Evolutionary conservation across 129 eudicot genomes (phyloP).

Genomic region (Rutidosis leptorrhynchoides): DNA sequence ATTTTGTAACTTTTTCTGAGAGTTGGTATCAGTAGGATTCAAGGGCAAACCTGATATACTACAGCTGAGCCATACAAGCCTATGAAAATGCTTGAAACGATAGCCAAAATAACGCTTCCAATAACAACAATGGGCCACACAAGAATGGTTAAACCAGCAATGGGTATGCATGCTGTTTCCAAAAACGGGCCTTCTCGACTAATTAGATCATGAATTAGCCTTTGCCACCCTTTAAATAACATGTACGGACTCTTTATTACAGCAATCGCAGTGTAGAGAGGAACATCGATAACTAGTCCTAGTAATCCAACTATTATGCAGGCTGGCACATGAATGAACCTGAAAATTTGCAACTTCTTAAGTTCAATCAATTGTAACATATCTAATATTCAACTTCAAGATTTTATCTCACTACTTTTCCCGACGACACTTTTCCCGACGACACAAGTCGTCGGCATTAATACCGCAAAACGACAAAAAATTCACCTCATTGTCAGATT

Average conservation of each 20-base stretch:
- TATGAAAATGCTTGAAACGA: constrained; percentile 75
- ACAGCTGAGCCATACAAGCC: constrained; percentile 81
- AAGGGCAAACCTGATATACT: constrained; percentile 73
- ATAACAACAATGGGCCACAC: constrained; percentile 90
- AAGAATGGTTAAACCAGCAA: constrained; percentile 93
- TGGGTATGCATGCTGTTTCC: constrained; percentile 95
- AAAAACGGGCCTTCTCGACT: constrained; percentile 98
- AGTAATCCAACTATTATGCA: constrained; percentile 76
- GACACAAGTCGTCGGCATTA: too few species aligned
- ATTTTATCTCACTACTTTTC: too few species aligned
- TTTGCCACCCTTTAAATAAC: constrained; percentile 92
- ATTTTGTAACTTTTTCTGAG: background rate
- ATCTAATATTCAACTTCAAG: background rate
- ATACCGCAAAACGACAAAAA: too few species aligned
- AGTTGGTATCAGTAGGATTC: background rate
- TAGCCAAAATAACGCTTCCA: constrained; percentile 78
- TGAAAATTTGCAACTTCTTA: constrained; percentile 27
- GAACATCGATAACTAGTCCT: constrained; percentile 79
- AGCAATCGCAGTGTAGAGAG: constrained; percentile 86
- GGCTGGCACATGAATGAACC: constrained; percentile 92
- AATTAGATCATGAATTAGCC: constrained; percentile 71
- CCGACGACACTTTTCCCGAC: too few species aligned
- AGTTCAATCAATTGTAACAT: background rate
- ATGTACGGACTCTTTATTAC: constrained; percentile 76
- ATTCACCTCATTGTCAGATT: too few species aligned